phyloP scores from a whole-genome alignment of 2,329 filamentous ascomycete genomes.

The Leptographium procerum region DNA sequence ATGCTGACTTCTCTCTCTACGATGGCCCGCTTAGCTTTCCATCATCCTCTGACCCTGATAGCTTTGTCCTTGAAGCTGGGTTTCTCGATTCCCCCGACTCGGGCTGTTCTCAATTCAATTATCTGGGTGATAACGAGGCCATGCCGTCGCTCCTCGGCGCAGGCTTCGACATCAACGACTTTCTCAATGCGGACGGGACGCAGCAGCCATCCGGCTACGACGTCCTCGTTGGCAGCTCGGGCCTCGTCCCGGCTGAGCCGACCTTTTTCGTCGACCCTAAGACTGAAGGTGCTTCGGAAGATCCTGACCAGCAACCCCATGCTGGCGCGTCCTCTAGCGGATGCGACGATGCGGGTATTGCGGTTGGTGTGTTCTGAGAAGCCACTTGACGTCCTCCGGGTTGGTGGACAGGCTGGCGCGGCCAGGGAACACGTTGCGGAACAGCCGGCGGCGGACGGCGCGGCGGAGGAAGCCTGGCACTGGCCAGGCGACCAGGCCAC shows the following conservation, averaged over 20 bases:
- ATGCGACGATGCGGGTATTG: constrained; percentile 65
- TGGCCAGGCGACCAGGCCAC: constrained; percentile 15
- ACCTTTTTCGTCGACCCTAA: constrained; percentile 45
- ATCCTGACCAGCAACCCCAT: constrained; percentile 63
- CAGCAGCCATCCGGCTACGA: constrained; percentile 25
- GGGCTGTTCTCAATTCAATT: constrained; percentile 54
- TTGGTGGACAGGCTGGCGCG: constrained; percentile 24
- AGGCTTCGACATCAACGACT: constrained; percentile 39
- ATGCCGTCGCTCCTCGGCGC: constrained; percentile 26
- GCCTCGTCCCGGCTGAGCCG: constrained; percentile 35
- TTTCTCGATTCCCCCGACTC: constrained; percentile 63
- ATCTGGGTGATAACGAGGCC: constrained; percentile 51
- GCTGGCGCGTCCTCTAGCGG: constrained; percentile 61
- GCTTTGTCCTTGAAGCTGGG: constrained; percentile 65
- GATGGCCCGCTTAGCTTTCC: constrained; percentile 57
- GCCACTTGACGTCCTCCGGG: constrained; percentile 29
- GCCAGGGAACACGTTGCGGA: constrained; percentile 12
- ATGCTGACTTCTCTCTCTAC: constrained; percentile 55
- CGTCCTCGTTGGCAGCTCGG: constrained; percentile 28
- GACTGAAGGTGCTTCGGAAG: constrained; percentile 49
- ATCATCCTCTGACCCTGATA: constrained; percentile 60
- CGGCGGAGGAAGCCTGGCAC: constrained; percentile 19
- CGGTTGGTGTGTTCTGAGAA: constrained; percentile 54
- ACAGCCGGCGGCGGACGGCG: constrained; percentile 18
- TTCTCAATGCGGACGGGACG: constrained; percentile 41